A percentile compares a stretch with the other conserved stretches of the same genome.
Conservation (phyloP, 768 basidiomycete genomes). For the Collybia mongolica region DNA sequence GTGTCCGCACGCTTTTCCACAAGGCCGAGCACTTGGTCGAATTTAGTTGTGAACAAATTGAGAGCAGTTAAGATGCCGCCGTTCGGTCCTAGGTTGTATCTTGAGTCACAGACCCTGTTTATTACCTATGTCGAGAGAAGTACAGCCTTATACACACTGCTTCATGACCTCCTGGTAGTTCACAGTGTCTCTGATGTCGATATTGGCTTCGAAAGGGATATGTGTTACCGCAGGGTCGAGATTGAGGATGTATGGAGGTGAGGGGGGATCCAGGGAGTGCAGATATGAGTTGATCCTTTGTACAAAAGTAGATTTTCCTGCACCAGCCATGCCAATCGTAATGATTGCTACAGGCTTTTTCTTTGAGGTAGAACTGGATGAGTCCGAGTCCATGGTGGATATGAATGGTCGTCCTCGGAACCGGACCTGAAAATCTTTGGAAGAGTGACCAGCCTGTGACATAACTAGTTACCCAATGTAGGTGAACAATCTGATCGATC, state of each 20-base stretch:
- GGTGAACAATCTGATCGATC: neutral
- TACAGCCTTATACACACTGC: slow-evolving; percentile 68
- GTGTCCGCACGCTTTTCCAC: slow-evolving; percentile 88
- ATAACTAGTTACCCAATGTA: neutral
- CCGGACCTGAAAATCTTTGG: neutral
- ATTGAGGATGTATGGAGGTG: slow-evolving; percentile 94
- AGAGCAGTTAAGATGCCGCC: slow-evolving; percentile 96
- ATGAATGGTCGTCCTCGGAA: neutral
- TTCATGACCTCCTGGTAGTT: slow-evolving; percentile 99
- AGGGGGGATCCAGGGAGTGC: slow-evolving; percentile 59
- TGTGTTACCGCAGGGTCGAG: slow-evolving; percentile 95
- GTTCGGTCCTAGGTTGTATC: slow-evolving; percentile 98
- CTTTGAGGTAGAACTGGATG: slow-evolving; percentile 20
- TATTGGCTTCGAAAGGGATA: slow-evolving; percentile 92
- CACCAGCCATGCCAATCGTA: slow-evolving; percentile 95
- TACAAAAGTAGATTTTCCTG: slow-evolving; percentile 97
- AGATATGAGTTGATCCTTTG: slow-evolving; percentile 93
- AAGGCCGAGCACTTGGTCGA: slow-evolving; percentile 91
- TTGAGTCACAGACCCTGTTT: slow-evolving; percentile 30
- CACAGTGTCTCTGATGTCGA: slow-evolving; percentile 97
- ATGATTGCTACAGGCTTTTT: slow-evolving; percentile 82
- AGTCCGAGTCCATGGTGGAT: slow-evolving; percentile 14
- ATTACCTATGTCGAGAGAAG: slow-evolving; percentile 16
- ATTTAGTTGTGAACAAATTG: slow-evolving; percentile 98
- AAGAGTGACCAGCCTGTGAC: neutral